Percentiles rank a stretch among this genome's conserved stretches.
These are phyloP conservation scores for Tillandsia fasciculata DNA, from an alignment of 176 grass and related monocot genomes.

Conservation along the genomic window DNA sequence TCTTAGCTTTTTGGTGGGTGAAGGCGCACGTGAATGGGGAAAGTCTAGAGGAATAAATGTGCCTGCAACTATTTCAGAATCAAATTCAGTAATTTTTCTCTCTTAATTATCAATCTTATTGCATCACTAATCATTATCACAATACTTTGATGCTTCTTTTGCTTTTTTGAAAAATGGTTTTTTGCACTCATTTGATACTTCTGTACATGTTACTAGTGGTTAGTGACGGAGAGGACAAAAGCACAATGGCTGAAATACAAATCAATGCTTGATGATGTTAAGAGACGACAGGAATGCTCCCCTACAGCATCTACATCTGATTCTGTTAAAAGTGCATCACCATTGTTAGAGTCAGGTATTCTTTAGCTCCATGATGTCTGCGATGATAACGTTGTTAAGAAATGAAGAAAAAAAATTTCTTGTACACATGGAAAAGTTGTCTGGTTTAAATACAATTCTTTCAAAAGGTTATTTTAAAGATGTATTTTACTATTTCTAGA, in stretches of 20 bases:
- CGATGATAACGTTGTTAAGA: too few relatives aligned
- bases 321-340: constrained; percentile 32
- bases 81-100: constrained; percentile 35
- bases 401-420: too few relatives aligned
- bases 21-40: constrained; percentile 71
- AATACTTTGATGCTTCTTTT: background rate
- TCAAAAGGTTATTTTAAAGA: background rate
- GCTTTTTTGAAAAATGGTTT: background rate
- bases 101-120: background rate
- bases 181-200: too few relatives aligned
- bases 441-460: too few relatives aligned
- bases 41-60: constrained; percentile 60
- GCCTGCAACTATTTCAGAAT: constrained; percentile 29
- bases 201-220: constrained; percentile 37
- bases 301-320: background rate
- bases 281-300: constrained; percentile 11
- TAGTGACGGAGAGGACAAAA: constrained; percentile 81
- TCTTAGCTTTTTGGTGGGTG: constrained; percentile 82
- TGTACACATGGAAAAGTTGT: too few relatives aligned
- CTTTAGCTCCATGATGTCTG: constrained; percentile 4
- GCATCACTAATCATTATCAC: background rate
- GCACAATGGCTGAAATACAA: constrained; percentile 71
- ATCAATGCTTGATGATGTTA: constrained; percentile 53
- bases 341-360: constrained; percentile 29
- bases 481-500: background rate